Percentiles rank a stretch among this genome's conserved stretches.
Evolutionary conservation across 768 basidiomycete species (phyloP).

Genomic region (Porphyrellus cyaneotinctus): DNA sequence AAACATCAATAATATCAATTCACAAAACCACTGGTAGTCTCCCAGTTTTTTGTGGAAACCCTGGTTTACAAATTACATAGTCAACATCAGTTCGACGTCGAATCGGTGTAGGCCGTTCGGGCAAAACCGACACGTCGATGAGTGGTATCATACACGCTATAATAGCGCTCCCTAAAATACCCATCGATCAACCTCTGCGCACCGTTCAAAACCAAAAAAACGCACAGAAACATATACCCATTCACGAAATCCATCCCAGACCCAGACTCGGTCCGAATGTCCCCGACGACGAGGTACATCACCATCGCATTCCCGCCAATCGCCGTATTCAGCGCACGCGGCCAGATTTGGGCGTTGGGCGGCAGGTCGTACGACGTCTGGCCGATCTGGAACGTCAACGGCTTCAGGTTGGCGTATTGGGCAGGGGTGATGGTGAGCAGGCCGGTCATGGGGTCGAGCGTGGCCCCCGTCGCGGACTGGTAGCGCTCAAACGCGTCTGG

Average conservation of each 20-base stretch:
- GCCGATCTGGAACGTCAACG: neutral
- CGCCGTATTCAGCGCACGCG: neutral
- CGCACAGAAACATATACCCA: neutral
- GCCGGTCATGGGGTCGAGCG: neutral
- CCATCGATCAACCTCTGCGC: too few relatives aligned
- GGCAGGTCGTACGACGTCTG: neutral
- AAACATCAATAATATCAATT: too few relatives aligned
- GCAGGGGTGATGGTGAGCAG: neutral
- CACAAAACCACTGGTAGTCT: too few relatives aligned
- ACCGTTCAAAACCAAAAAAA: too few relatives aligned
- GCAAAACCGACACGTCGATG: too few relatives aligned
- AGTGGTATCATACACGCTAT: too few relatives aligned
- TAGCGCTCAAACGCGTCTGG: neutral
- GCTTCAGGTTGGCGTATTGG: neutral
- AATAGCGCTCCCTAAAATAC: too few relatives aligned
- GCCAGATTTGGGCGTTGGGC: slow-evolving; percentile 1
- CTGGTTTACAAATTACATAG: too few relatives aligned
- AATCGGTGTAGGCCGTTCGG: too few relatives aligned
- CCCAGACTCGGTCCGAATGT: neutral
- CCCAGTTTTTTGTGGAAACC: too few relatives aligned
- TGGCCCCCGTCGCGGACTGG: neutral
- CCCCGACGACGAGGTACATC: neutral
- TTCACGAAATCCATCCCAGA: neutral
- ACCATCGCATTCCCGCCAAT: neutral
- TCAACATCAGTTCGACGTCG: too few relatives aligned